Conservation (phyloP, 768 basidiomycete genomes). For the Leccinum rimulosum region DNA sequence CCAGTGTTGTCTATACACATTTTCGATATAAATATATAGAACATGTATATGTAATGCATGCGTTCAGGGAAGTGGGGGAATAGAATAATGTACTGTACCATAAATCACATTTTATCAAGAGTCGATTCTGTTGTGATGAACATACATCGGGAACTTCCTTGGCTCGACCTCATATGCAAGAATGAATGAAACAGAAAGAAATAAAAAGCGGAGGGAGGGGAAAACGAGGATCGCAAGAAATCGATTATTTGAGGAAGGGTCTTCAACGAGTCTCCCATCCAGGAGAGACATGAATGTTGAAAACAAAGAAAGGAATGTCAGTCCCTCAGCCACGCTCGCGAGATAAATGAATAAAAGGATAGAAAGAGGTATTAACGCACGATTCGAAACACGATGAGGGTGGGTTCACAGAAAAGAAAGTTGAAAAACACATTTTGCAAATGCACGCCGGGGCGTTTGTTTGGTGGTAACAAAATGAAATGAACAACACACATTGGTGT, state of each 20-base stretch:
- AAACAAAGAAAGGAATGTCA: not conserved
- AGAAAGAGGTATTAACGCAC: not conserved
- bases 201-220: not conserved
- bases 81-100: not conserved
- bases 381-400: not conserved
- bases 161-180: no score
- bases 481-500: not conserved
- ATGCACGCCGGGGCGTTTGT: not conserved
- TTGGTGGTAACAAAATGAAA: not conserved
- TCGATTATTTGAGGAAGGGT: not conserved
- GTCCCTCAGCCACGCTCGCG: no score
- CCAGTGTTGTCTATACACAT: not conserved
- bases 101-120: not conserved
- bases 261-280: not conserved
- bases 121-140: no score
- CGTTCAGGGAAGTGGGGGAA: not conserved
- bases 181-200: no score
- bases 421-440: not conserved
- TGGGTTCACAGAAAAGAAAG: not conserved
- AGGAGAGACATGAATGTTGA: not conserved
- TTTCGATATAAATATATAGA: not conserved
- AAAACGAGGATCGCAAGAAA: not conserved
- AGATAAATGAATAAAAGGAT: not conserved
- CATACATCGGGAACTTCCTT: no score
- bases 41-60: not conserved